Evolutionary conservation across 2,329 filamentous ascomycete species (phyloP), one percentile per base, ranked within the genome.

Genomic region (Didymella glomerata): DNA sequence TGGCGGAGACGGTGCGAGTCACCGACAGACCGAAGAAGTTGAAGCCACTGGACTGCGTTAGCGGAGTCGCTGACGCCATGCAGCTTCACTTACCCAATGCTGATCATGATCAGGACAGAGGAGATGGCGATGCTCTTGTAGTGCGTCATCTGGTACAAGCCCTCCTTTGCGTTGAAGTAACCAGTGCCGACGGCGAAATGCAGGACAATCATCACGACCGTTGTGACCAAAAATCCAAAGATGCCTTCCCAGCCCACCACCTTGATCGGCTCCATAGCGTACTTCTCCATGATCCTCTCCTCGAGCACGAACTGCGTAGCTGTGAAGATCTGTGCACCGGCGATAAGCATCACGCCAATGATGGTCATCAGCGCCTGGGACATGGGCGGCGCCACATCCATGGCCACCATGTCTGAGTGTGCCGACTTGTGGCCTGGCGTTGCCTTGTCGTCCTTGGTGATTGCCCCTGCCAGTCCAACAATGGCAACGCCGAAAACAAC

Each of bases 11-110:
- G 62, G 81, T 88, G 60, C 92, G 88, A 0, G 95, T 99, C 9
- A 99, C 94, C 0, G 91, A 95, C 10, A 99, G 86, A 8, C 95
- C 95, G 78, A 99, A 99, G 83, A 96, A 99, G 81, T 99, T 99
- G 86, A 98, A 99, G 53, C 94, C 93, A 64, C 92, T 96, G 60
- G 27, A 25, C 41, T 20, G 27, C 34, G 36, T 73, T 65, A 68
- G 61, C 54, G 24, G 32, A 48, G 28, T 14, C 20, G n/a, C n/a
- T 20, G 32, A 34, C 10, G 40, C 16, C 11, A 10, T 18, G n/a
- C 18, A 27, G 22, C 22, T 22, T 13, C 20, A 82, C 87, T 75
- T 86, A 96, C 90, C 94, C 94, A 70, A 99, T 99, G 71, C 92
- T 96, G 67, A 99, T 85, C 95, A 99, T 99, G 76, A 98, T 98